A percentile compares a stretch with the other conserved stretches of the same genome.
phyloP scores from a whole-genome alignment of 768 basidiomycete genomes.

The Boletellus ananiceps region DNA sequence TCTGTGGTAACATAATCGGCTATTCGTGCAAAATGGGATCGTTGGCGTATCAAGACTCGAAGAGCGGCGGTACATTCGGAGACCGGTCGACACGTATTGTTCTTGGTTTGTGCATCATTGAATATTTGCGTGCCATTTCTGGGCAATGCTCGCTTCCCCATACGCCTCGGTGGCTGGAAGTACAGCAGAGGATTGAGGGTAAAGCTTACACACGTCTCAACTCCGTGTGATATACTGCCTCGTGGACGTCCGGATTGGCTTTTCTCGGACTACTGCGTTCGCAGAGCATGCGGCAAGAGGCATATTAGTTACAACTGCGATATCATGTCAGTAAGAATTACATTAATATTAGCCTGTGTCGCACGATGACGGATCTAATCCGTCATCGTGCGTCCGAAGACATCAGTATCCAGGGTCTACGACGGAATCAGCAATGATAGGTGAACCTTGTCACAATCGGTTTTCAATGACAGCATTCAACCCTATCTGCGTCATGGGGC shows the following conservation, averaged over 20 bases:
- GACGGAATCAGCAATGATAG: conserved; percentile 9
- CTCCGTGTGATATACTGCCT: conserved; percentile 1
- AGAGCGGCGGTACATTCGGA: conserved; percentile 8
- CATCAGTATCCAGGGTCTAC: conserved; percentile 13
- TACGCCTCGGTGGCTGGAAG: conserved; percentile 9
- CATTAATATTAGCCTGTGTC: conserved; percentile 23
- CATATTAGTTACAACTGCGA: conserved; percentile 23
- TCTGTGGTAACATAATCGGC: conserved; percentile 16
- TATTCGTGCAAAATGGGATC: conserved; percentile 3
- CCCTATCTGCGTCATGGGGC: conserved; percentile 21
- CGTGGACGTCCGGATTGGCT: conserved; percentile 6
- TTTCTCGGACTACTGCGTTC: conserved; percentile 21
- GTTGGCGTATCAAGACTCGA: conserved; percentile 1
- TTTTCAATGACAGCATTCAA: conserved; percentile 37
- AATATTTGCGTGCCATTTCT: conserved; percentile 22
- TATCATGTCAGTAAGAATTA: conserved; percentile 27
- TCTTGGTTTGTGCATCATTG: conserved; percentile 16
- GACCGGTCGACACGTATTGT: conserved; percentile 7
- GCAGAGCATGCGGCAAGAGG: conserved; percentile 13
- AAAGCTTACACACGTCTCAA: conserved; percentile 8
- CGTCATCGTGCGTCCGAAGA: conserved; percentile 3
- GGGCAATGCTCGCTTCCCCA: conserved; percentile 7
- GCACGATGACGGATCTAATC: conserved; percentile 3
- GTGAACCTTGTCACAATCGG: conserved; percentile 29
- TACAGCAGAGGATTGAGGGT: conserved; percentile 7